Base-by-base conservation (phyloP, 2,329 filamentous ascomycete species). In the Pseudogymnoascus pannorum region DNA sequence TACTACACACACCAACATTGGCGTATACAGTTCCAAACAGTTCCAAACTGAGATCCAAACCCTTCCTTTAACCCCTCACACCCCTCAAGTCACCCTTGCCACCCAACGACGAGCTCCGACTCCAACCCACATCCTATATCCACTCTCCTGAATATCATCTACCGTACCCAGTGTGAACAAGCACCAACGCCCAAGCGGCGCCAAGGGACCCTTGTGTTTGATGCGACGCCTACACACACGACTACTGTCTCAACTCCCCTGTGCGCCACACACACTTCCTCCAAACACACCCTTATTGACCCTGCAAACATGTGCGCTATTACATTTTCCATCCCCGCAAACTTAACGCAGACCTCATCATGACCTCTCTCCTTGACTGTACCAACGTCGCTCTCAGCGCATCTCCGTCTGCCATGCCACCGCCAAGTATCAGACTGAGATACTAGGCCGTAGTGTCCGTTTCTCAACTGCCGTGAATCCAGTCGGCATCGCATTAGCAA, bases 381-480 rank as follows among this genome's bases (percentile, higher is more conserved):
- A n/a, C 18, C 26, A 11, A 3, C 9, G 8, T 18, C 48, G 24
- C 24, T 29, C 9, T 26, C n/a, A 54, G 24, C 24, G n/a, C 26
- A 29, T 54, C 48, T 31, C 48, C 48, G 48, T 31, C n/a, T 5
- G n/a, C 1, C 24, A 54, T 54, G 24, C 24, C 48, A 18, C 9
- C 24, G n/a, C 48, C 12, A 31, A 54, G 48, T 54, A 18, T 4
- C 24, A 29, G 14, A 29, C 24, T n/a, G 44, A 29, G n/a, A 51
- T 16, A 29, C 44, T 51, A 29, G 48, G n/a, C n/a, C 26, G 48
- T 54, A 31, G 26, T 31, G 4, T 18, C 48, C n/a, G 48, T 54
- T 54, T 54, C n/a, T 54, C 26, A 54, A 54, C 48, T 54, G 24
- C 48, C 48, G 48, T 54, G 48, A 8, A 18, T 31, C 24, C n/a